Percentiles rank a stretch among this genome's conserved stretches.
Conservation (phyloP, 1,139 yeast genomes). For the Hanseniaspora uvarum region DNA sequence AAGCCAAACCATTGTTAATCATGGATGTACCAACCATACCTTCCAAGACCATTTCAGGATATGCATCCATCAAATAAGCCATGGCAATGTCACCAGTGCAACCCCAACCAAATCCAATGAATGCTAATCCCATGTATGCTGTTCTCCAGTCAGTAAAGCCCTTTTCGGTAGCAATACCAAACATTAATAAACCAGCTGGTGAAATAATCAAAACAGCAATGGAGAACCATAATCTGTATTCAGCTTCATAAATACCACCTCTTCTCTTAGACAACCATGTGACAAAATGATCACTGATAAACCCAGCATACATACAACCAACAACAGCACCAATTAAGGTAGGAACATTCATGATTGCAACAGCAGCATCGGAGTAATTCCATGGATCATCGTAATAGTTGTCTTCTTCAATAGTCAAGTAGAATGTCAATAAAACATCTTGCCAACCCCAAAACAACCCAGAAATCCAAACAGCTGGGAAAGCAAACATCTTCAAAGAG, state of each 20-base stretch:
- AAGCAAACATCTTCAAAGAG: constrained; percentile 57
- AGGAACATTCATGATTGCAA: constrained; percentile 77
- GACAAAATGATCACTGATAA: constrained; percentile 63
- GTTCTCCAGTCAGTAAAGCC: constrained; percentile 47
- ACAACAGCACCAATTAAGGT: constrained; percentile 69
- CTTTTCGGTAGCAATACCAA: constrained; percentile 72
- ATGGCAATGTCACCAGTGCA: constrained; percentile 65
- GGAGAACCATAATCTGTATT: constrained; percentile 62
- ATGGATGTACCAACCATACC: constrained; percentile 82
- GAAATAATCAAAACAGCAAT: constrained; percentile 58
- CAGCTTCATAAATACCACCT: constrained; percentile 69
- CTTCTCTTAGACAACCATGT: constrained; percentile 62
- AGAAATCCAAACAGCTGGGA: constrained; percentile 61
- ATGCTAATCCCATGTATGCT: constrained; percentile 55
- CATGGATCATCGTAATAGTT: constrained; percentile 61
- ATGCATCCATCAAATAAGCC: constrained; percentile 61
- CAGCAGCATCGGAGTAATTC: constrained; percentile 61
- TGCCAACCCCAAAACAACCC: constrained; percentile 81
- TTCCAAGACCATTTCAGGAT: constrained; percentile 65
- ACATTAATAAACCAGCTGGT: constrained; percentile 65
- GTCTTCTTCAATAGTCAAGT: constrained; percentile 69
- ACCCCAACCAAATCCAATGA: constrained; percentile 66
- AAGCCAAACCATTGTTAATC: constrained; percentile 67
- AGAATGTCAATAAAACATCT: constrained; percentile 71
- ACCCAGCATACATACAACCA: constrained; percentile 73